A percentile compares a stretch with the other conserved stretches of the same genome.
phyloP scores from a whole-genome alignment of 768 basidiomycete species.

The Lyophyllum semitale region DNA sequence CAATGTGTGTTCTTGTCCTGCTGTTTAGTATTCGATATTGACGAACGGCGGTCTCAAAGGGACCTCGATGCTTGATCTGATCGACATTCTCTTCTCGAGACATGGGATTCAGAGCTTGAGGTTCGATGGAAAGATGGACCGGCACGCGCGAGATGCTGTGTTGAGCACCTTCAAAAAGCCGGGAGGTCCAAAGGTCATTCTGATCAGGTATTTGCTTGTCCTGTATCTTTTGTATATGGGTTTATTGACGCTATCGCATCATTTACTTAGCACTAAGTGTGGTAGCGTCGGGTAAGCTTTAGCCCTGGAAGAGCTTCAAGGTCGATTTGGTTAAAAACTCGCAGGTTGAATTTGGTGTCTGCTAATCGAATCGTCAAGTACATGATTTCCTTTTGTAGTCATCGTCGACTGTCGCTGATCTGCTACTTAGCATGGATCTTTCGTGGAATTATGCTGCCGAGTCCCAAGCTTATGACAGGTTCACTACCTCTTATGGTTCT shows the following conservation, averaged over 20 bases:
- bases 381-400: slow-evolving; percentile 13
- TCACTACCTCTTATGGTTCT: neutral
- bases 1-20: slow-evolving; percentile 50
- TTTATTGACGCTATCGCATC: neutral
- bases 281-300: slow-evolving; percentile 59
- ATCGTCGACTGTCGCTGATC: neutral
- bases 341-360: slow-evolving; percentile 57
- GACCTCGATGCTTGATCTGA: slow-evolving; percentile 72
- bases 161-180: slow-evolving; percentile 54
- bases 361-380: slow-evolving; percentile 76
- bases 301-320: neutral
- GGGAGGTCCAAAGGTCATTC: slow-evolving; percentile 62
- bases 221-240: neutral
- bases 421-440: slow-evolving; percentile 56
- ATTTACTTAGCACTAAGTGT: slow-evolving; percentile 51
- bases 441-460: slow-evolving; percentile 77
- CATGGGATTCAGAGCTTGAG: slow-evolving; percentile 59
- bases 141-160: slow-evolving; percentile 48
- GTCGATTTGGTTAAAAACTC: neutral
- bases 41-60: slow-evolving; percentile 36
- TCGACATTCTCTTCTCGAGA: slow-evolving; percentile 60
- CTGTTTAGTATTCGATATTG: neutral
- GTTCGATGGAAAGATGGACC: slow-evolving; percentile 73
- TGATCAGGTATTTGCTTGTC: slow-evolving; percentile 54
- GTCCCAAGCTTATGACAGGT: slow-evolving; percentile 61